phyloP scores from a whole-genome alignment of 768 basidiomycete genomes.

The Inosperma sp. region DNA sequence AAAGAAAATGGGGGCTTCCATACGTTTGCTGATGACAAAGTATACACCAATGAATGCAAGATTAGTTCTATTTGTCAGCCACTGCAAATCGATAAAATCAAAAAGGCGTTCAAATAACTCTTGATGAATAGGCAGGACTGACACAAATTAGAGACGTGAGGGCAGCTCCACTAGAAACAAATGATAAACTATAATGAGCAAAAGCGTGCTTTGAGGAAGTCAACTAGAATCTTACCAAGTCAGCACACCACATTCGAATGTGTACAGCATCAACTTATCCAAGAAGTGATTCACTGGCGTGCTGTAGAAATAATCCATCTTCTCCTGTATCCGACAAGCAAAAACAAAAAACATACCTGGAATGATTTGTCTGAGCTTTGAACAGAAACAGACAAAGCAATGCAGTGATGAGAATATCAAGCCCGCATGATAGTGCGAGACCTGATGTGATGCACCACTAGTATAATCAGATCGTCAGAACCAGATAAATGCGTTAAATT shows the following conservation, averaged over 20 bases:
- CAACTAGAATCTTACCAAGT: conserved; percentile 34
- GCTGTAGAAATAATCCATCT: neutral
- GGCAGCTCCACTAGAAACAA: conserved; percentile 35
- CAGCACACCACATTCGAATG: conserved; percentile 49
- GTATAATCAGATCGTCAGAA: neutral
- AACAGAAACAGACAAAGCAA: conserved; percentile 42
- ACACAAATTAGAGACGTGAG: conserved; percentile 45
- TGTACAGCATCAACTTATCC: conserved; percentile 45
- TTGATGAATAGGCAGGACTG: conserved; percentile 12
- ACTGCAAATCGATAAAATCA: no score
- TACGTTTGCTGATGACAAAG: conserved; percentile 52
- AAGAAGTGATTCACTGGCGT: conserved; percentile 42
- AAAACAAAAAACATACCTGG: conserved; percentile 24
- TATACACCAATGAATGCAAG: conserved; percentile 52
- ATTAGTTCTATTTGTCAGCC: conserved; percentile 44
- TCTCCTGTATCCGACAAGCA: neutral
- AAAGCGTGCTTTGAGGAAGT: neutral
- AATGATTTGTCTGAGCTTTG: conserved; percentile 34
- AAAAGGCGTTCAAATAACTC: neutral
- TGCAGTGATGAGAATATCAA: conserved; percentile 48
- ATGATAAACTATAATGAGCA: neutral
- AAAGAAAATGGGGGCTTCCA: no score
- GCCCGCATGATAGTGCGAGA: conserved; percentile 42
- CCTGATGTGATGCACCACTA: conserved; percentile 42
- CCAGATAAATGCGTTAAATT: conserved; percentile 6